These are phyloP conservation scores for Botryobasidium botryosum DNA, from an alignment of 768 basidiomycete species.

Conservation along the genomic window DNA sequence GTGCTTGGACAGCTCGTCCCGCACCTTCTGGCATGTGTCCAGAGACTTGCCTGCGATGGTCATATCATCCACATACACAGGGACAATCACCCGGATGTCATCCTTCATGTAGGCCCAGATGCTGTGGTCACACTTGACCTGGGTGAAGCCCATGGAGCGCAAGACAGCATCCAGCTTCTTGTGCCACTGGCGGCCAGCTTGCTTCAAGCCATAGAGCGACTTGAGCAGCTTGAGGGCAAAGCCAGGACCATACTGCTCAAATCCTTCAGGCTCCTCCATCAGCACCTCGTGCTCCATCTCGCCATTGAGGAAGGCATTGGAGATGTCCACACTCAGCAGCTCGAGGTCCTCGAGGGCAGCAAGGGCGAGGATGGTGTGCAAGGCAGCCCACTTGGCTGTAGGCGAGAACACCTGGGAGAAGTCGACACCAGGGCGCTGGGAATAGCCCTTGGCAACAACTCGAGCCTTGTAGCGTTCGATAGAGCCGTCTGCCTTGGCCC, in stretches of 20 bases:
- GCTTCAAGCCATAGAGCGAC: slow-evolving; percentile 19
- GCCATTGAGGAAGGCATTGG: slow-evolving; percentile 16
- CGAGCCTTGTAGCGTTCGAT: no score
- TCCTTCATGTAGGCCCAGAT: slow-evolving; percentile 17
- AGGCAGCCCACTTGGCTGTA: not conserved
- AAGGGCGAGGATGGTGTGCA: slow-evolving; percentile 1
- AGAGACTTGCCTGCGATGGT: not conserved
- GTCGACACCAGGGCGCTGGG: slow-evolving; percentile 19
- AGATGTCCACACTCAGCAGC: slow-evolving; percentile 15
- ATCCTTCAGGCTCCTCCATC: slow-evolving; percentile 4
- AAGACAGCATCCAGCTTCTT: slow-evolving; percentile 2
- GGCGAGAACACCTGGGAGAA: slow-evolving; percentile 26
- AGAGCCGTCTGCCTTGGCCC: no score
- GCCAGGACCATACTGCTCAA: not conserved
- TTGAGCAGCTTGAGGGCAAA: slow-evolving; percentile 4
- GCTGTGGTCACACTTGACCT: not conserved
- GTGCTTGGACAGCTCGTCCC: slow-evolving; percentile 14
- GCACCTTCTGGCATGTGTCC: slow-evolving; percentile 6
- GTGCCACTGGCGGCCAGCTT: slow-evolving; percentile 13
- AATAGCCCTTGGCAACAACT: slow-evolving; percentile 17
- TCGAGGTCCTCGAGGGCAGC: slow-evolving; percentile 5
- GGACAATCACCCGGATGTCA: slow-evolving; percentile 17
- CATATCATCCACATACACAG: slow-evolving; percentile 16
- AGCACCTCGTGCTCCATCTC: slow-evolving; percentile 5
- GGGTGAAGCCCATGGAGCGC: slow-evolving; percentile 9